A percentile compares a stretch with the other conserved stretches of the same genome.
Conservation (phyloP, 305 asterid genomes). For the Coffea humblotiana region DNA sequence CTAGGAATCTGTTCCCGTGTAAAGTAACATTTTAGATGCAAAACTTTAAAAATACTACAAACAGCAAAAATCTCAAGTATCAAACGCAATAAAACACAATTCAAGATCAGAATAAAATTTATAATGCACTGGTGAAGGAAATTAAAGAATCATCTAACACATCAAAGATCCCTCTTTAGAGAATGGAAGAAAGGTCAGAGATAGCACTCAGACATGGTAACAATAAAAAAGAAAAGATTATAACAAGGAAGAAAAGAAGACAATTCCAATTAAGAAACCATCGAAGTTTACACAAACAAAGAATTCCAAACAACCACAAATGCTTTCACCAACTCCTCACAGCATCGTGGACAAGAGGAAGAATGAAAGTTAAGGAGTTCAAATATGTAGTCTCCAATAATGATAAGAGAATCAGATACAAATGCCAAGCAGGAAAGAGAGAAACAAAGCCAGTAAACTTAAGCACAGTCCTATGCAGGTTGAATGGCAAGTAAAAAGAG, state of each 20-base stretch:
- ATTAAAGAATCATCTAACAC: not conserved
- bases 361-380: not conserved
- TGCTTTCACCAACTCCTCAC: not conserved
- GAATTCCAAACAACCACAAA: not conserved
- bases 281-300: not conserved
- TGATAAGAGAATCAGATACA: not conserved
- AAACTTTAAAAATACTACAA: conserved; percentile 5
- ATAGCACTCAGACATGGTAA: not conserved
- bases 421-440: not conserved
- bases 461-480: not conserved
- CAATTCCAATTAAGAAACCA: not conserved
- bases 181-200: not conserved
- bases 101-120: not conserved
- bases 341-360: not conserved
- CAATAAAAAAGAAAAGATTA: no score
- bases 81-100: not conserved
- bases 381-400: not conserved
- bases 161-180: not conserved
- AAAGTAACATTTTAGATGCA: not conserved
- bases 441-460: not conserved
- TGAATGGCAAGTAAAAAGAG: not conserved
- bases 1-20: conserved; percentile 64
- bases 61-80: not conserved
- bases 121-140: not conserved
- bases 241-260: not conserved